Conservation (phyloP, 805 yeast species). For the Candida boidinii region DNA sequence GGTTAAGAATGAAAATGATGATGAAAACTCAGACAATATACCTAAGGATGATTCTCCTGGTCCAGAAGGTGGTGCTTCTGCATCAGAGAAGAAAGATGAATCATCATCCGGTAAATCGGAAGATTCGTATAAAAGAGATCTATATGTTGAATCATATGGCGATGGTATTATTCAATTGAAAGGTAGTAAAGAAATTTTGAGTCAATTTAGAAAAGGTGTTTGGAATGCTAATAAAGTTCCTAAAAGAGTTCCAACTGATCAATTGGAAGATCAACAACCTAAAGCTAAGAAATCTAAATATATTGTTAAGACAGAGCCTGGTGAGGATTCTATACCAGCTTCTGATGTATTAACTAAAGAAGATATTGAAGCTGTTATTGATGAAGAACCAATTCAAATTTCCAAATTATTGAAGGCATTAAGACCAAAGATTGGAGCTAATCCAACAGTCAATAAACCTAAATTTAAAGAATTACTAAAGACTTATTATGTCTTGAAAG, state of each 20-base stretch:
- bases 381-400: slow-evolving; percentile 37
- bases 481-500: slow-evolving; percentile 20
- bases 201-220: slow-evolving; percentile 66
- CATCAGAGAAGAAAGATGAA: slow-evolving; percentile 1
- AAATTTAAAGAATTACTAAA: slow-evolving; percentile 37
- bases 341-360: slow-evolving; percentile 45
- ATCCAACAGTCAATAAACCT: slow-evolving; percentile 54
- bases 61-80: slow-evolving; percentile 3
- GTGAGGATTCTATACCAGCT: slow-evolving; percentile 7
- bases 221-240: slow-evolving; percentile 66
- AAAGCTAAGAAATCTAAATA: slow-evolving; percentile 22
- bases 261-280: slow-evolving; percentile 12
- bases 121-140: no score
- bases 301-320: slow-evolving; percentile 17
- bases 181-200: slow-evolving; percentile 52
- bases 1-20: slow-evolving; percentile 30
- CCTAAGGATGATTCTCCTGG: slow-evolving; percentile 18
- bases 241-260: slow-evolving; percentile 13
- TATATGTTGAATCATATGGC: slow-evolving; percentile 31
- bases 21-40: slow-evolving; percentile 26
- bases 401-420: slow-evolving; percentile 55
- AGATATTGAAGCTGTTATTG: slow-evolving; percentile 61
- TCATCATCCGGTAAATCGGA: slow-evolving; percentile 1
- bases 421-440: slow-evolving; percentile 53
- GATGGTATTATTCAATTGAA: slow-evolving; percentile 54